Base-by-base conservation (phyloP, 345 rosid species). In the Gossypium arboreum region DNA sequence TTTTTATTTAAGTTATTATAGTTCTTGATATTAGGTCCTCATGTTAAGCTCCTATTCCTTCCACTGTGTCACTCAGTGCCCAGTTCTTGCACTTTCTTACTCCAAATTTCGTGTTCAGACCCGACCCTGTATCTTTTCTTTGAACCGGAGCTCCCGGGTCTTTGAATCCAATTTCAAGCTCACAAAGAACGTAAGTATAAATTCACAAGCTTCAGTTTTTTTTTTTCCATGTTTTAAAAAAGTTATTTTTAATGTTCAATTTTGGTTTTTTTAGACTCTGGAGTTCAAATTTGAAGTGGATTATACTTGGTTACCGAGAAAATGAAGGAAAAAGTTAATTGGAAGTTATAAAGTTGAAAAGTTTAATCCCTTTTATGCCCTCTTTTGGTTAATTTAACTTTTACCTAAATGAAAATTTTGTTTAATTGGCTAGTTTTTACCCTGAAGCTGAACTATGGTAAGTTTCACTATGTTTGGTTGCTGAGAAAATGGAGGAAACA, bases 21-120 rank as follows among this genome's bases (percentile, higher is more conserved):
- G 83, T 47, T 79, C 78, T 45, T 59, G 15, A 20, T 39, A 39
- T 59, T 70, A 22, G 63, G 75, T 13, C 78, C 84, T 79, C 81
- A 94, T 94, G 97, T 89, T 90, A 88, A 92, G 92, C 88, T 85
- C 91, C 69, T 84, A 82, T 68, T 88, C 83, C 85, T 90, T 94
- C 73, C 91, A 77, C 57, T 85, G 88, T 69, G 73, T 88, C 51
- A 74, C 83, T 77, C 86, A 81, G 24, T 83, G 83, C 70, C 94
- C 94, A 15, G 66, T 88, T 51, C 83, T 86, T 54, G 77, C 82
- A 15, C 82, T 83, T 24, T 82, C 88, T 5, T 75, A 83, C 58
- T 79, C 91, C 51, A 89, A 82, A 73, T 74, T 81, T 25, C 76
- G 90, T 79, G 82, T 81, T 78, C 81, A 88, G 22, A 73, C 73